Conservation (phyloP, 495 filamentous ascomycete genomes). For the Evernia prunastri region DNA sequence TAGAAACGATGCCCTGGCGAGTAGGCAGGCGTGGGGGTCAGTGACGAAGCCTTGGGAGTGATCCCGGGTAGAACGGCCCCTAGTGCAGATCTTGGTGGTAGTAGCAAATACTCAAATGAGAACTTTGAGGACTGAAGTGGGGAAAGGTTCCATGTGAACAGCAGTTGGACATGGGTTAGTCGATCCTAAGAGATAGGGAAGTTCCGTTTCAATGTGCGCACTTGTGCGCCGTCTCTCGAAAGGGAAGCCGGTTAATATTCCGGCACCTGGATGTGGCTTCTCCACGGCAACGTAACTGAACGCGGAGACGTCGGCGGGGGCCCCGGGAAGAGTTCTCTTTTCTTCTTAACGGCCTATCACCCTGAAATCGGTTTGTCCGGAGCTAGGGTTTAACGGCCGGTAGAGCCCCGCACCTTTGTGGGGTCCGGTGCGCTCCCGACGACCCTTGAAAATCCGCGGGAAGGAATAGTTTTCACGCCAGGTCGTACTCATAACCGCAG, state of each 20-base stretch:
- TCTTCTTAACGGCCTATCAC: conserved; percentile 54
- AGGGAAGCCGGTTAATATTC: conserved; percentile 68
- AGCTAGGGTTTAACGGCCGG: conserved; percentile 33
- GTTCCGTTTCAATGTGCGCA: conserved; percentile 56
- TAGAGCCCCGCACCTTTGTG: conserved; percentile 59
- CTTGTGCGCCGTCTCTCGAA: conserved; percentile 54
- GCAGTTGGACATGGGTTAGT: conserved; percentile 64
- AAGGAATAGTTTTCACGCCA: conserved; percentile 62
- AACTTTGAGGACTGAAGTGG: conserved; percentile 68
- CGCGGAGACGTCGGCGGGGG: conserved; percentile 55
- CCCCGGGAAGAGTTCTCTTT: conserved; percentile 64
- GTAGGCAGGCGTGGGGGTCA: conserved; percentile 49
- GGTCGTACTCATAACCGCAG: conserved; percentile 64
- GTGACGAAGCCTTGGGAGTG: conserved; percentile 61
- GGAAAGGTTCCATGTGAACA: conserved; percentile 66
- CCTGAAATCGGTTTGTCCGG: conserved; percentile 36
- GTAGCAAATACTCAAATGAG: conserved; percentile 72
- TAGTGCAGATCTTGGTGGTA: conserved; percentile 70
- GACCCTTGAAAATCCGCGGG: conserved; percentile 64
- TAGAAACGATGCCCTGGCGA: conserved; percentile 52
- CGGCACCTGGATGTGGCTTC: conserved; percentile 61
- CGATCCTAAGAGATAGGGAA: conserved; percentile 62
- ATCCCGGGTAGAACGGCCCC: conserved; percentile 60
- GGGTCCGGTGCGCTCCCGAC: conserved; percentile 59
- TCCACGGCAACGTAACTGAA: conserved; percentile 61